These are phyloP conservation scores for Amaranthus cruentus DNA, from an alignment of 148 eudicot species.

Conservation along the genomic window DNA sequence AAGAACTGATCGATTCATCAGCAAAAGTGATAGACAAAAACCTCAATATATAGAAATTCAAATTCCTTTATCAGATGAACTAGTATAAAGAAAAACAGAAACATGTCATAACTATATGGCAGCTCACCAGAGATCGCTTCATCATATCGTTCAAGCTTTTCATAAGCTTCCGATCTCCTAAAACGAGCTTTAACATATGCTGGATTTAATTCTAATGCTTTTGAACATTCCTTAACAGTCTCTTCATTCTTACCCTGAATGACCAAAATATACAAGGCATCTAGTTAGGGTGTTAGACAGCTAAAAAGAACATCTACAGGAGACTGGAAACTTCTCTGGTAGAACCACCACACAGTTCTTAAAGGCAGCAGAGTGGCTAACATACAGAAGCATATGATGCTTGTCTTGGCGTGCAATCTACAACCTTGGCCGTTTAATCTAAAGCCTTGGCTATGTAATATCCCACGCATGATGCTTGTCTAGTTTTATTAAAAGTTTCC, in stretches of 20 bases:
- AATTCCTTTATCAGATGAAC: not conserved
- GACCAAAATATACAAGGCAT: not conserved
- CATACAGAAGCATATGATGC: too few species aligned
- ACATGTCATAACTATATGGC: not conserved
- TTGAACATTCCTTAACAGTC: slow-evolving; percentile 74
- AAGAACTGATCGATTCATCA: not conserved
- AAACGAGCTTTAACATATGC: slow-evolving; percentile 66
- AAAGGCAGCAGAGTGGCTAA: not conserved
- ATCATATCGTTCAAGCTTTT: slow-evolving; percentile 89
- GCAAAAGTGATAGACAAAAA: not conserved
- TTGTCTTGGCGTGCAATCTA: too few species aligned
- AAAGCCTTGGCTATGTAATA: too few species aligned
- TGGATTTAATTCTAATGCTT: slow-evolving; percentile 81
- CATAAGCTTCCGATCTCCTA: slow-evolving; percentile 82
- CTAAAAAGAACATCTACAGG: not conserved
- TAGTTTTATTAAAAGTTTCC: too few species aligned
- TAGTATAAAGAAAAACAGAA: not conserved
- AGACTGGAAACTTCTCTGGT: not conserved
- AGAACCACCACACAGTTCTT: not conserved
- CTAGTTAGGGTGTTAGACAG: not conserved
- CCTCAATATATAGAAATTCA: not conserved
- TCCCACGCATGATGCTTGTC: too few species aligned
- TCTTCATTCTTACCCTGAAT: slow-evolving; percentile 67
- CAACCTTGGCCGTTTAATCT: too few species aligned
- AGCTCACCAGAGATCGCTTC: slow-evolving; percentile 80